Percentiles rank a stretch among this genome's conserved stretches.
Evolutionary conservation across 1,284 basidiomycete species (phyloP).

Genomic region (Trichosporon asahii): DNA sequence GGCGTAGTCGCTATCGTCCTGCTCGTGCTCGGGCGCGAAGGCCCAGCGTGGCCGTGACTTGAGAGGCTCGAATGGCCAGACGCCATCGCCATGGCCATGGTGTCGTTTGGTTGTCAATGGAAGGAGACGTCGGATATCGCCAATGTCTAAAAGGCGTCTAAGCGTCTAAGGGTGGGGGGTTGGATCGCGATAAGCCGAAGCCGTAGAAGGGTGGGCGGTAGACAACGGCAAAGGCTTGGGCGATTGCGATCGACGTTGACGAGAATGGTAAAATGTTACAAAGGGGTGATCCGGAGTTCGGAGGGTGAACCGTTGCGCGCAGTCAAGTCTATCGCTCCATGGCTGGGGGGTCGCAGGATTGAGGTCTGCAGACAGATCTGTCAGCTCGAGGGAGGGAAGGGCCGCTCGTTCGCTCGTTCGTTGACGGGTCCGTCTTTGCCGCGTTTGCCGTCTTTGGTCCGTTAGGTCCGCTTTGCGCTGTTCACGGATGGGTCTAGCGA

Average conservation of each 20-base stretch:
- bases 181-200: not conserved
- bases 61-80: not conserved
- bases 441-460: not conserved
- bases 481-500: no score
- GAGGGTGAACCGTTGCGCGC: not conserved
- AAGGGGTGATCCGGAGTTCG: not conserved
- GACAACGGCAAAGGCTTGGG: not conserved
- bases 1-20: not conserved
- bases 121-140: not conserved
- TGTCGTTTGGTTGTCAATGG: not conserved
- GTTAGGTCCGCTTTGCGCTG: not conserved
- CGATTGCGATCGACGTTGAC: not conserved
- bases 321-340: not conserved
- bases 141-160: not conserved
- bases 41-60: not conserved
- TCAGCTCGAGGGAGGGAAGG: no score
- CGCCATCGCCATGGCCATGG: not conserved
- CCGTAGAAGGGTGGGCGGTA: not conserved
- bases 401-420: not conserved
- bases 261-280: conserved; percentile 2
- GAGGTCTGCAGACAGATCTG: not conserved
- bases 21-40: not conserved
- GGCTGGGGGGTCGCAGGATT: not conserved
- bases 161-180: not conserved
- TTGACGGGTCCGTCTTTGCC: not conserved